These are phyloP conservation scores for Pseudogymnoascus sp. DNA, from an alignment of 2,329 filamentous ascomycete genomes.

Conservation along the genomic window DNA sequence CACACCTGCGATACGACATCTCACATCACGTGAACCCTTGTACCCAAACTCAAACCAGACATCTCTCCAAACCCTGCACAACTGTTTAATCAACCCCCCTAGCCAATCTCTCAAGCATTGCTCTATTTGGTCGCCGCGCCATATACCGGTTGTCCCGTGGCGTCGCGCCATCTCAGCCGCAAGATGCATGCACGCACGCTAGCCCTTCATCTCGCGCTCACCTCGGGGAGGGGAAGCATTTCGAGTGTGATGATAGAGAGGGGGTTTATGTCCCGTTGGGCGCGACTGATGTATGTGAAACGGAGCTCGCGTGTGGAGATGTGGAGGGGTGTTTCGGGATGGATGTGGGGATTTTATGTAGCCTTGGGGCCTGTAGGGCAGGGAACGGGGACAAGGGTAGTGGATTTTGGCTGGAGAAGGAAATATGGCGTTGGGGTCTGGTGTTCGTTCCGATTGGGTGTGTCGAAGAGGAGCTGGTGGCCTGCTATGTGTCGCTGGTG, in stretches of 20 bases:
- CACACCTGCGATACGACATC: background rate
- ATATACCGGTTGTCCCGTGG: background rate
- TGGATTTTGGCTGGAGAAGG: background rate
- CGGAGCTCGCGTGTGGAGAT: background rate
- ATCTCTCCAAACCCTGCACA: background rate
- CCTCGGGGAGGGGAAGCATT: background rate
- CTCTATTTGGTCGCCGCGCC: background rate
- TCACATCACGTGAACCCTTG: background rate
- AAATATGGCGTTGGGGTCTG: background rate
- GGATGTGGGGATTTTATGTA: background rate
- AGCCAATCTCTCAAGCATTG: background rate
- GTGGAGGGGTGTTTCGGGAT: conserved; percentile 2
- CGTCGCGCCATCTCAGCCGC: background rate
- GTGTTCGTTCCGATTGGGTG: conserved; percentile 1
- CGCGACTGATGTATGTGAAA: conserved; percentile 1
- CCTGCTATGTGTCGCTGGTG: background rate
- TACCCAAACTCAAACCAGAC: background rate
- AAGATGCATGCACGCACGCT: background rate
- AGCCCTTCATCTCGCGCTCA: conserved; percentile 3
- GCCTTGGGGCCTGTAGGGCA: background rate
- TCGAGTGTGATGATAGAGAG: background rate
- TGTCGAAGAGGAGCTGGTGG: background rate
- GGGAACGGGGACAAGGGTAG: background rate
- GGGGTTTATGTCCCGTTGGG: background rate
- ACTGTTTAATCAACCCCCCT: background rate